A percentile compares a stretch with the other conserved stretches of the same genome.
phyloP scores from a whole-genome alignment of 495 filamentous ascomycete genomes.

The Xylaria castorea region DNA sequence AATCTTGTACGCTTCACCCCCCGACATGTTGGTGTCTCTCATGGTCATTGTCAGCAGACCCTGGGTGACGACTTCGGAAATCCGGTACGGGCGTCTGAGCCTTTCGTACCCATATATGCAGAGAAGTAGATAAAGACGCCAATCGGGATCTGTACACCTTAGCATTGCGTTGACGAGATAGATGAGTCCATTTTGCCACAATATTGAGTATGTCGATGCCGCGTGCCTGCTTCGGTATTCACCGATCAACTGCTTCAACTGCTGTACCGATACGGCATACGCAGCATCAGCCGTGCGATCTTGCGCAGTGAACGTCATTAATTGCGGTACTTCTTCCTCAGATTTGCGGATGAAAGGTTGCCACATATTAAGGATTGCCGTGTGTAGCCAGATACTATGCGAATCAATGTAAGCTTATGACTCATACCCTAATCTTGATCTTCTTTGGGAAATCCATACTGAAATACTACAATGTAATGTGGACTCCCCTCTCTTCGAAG shows the following conservation, averaged over 20 bases:
- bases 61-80: conserved; percentile 33
- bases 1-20: conserved; percentile 31
- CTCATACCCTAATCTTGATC: background rate
- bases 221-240: conserved; percentile 35
- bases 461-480: conserved; percentile 34
- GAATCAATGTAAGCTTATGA: conserved; percentile 13
- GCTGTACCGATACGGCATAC: conserved; percentile 35
- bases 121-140: conserved; percentile 37
- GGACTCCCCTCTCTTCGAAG: conserved; percentile 19
- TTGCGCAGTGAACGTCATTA: conserved; percentile 31
- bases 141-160: conserved; percentile 29
- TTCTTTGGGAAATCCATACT: conserved; percentile 23
- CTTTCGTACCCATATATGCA: conserved; percentile 40
- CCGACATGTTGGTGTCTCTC: conserved; percentile 30
- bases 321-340: background rate
- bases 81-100: conserved; percentile 32
- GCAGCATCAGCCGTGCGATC: conserved; percentile 33
- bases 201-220: conserved; percentile 33
- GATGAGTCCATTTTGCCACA: conserved; percentile 40
- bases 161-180: conserved; percentile 41
- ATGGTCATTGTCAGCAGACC: conserved; percentile 38
- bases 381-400: conserved; percentile 40
- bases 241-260: conserved; percentile 38
- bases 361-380: conserved; percentile 37
- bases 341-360: conserved; percentile 31